Conservation (phyloP, 352 stramenopile species). For the Phytophthora vignae region DNA sequence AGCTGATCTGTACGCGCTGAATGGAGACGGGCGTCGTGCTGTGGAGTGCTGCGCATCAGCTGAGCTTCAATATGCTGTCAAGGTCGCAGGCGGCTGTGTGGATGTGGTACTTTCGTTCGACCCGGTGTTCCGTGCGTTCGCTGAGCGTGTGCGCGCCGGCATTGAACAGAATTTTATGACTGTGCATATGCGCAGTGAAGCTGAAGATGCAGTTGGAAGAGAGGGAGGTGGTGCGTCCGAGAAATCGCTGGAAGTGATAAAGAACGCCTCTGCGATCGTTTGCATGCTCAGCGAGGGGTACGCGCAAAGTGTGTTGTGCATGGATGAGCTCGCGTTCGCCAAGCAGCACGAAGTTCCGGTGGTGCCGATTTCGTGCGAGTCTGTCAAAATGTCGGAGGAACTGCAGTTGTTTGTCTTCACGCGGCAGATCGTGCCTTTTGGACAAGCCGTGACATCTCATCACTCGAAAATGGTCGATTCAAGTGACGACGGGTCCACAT, state of each 20-base stretch:
- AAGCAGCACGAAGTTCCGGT: conserved; percentile 76
- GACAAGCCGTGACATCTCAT: conserved; percentile 58
- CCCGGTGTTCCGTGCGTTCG: conserved; percentile 65
- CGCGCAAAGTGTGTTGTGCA: conserved; percentile 66
- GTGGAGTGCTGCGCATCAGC: conserved; percentile 81
- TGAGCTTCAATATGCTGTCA: conserved; percentile 81
- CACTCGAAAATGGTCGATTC: conserved; percentile 37
- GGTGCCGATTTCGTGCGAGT: conserved; percentile 77
- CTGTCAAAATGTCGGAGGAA: conserved; percentile 67
- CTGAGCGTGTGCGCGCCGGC: conserved; percentile 60
- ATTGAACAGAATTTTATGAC: conserved; percentile 84
- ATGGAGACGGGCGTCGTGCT: conserved; percentile 60
- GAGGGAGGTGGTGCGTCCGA: conserved; percentile 33
- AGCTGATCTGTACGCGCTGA: conserved; percentile 62
- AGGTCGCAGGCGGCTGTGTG: conserved; percentile 66
- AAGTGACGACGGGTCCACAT: conserved; percentile 23
- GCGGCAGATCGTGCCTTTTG: conserved; percentile 82
- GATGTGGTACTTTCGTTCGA: conserved; percentile 88
- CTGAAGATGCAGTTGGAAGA: conserved; percentile 40
- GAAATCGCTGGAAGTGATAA: conserved; percentile 62
- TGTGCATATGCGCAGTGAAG: conserved; percentile 67
- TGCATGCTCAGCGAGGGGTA: conserved; percentile 79
- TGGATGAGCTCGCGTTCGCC: conserved; percentile 81
- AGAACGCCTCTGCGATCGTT: conserved; percentile 72
- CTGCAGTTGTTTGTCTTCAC: conserved; percentile 84